phyloP scores from a whole-genome alignment of 768 basidiomycete genomes.

The Podaxis rugospora region DNA sequence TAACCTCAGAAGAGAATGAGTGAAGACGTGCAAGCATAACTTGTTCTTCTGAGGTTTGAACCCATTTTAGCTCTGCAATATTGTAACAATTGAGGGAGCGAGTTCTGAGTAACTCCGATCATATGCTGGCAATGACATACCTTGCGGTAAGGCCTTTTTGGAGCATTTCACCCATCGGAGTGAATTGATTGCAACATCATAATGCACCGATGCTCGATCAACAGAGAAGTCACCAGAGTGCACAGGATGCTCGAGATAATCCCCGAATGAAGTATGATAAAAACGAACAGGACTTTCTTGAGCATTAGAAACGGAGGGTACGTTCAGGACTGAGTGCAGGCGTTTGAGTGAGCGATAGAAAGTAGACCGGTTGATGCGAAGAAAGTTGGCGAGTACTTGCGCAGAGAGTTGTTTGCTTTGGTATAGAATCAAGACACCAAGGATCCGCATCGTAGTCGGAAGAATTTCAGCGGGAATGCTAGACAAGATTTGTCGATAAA shows the following conservation, averaged over 20 bases:
- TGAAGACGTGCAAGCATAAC: background rate
- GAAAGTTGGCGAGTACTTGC: background rate
- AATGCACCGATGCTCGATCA: background rate
- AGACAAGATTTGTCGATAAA: background rate
- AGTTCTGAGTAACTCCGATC: too few species aligned
- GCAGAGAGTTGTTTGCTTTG: background rate
- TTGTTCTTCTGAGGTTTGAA: background rate
- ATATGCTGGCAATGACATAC: background rate
- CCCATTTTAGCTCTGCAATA: background rate
- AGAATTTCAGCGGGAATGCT: background rate
- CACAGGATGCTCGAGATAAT: background rate
- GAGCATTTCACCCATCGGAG: background rate
- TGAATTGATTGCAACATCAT: background rate
- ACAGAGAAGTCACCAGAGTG: background rate
- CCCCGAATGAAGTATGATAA: background rate
- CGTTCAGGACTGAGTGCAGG: background rate
- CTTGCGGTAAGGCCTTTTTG: background rate
- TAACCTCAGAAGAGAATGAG: background rate
- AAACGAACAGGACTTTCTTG: background rate
- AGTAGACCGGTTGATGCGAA: background rate
- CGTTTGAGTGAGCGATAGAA: background rate
- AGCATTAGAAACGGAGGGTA: background rate
- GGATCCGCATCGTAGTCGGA: slow-evolving; percentile 3
- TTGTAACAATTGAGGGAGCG: too few species aligned
- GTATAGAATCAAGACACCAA: background rate